Evolutionary conservation across 768 basidiomycete genomes (phyloP).

Genomic region (Rubroboletus satanas): DNA sequence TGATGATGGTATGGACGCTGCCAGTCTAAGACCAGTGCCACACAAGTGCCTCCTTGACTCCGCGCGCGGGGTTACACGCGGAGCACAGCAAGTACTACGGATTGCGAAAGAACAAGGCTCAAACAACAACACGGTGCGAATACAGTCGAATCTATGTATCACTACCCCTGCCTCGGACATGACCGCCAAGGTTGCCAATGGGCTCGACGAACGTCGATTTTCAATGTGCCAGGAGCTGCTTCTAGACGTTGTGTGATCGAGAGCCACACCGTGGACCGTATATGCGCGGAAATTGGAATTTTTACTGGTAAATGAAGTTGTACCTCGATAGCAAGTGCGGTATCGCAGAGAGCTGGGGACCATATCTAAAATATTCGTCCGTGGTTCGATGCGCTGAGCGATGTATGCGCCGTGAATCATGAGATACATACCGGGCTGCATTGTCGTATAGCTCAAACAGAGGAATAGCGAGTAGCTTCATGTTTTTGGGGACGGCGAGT

Average conservation of each 20-base stretch:
- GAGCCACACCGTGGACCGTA: neutral
- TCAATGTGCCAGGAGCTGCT: neutral
- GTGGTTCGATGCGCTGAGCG: neutral
- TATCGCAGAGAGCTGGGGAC: slow-evolving; percentile 91
- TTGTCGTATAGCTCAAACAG: slow-evolving; percentile 98
- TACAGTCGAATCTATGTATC: slow-evolving; percentile 9
- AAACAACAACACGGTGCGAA: neutral
- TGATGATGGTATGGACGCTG: neutral
- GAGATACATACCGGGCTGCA: slow-evolving; percentile 63
- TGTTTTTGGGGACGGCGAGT: slow-evolving; percentile 95
- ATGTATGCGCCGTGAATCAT: neutral
- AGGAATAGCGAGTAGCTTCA: slow-evolving; percentile 96
- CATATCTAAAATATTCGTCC: slow-evolving; percentile 49
- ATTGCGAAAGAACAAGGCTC: neutral
- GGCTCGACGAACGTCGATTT: neutral
- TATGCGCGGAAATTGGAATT: neutral
- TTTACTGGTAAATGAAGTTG: slow-evolving; percentile 75
- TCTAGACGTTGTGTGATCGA: neutral
- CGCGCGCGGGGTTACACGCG: slow-evolving; percentile 13
- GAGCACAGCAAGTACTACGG: neutral
- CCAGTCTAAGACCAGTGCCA: neutral
- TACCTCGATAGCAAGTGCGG: slow-evolving; percentile 87
- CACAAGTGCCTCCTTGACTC: slow-evolving; percentile 20
- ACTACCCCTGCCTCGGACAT: neutral
- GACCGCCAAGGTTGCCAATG: neutral